Base-by-base conservation (phyloP, 208 protist species). In the Strigomonas culicis region DNA sequence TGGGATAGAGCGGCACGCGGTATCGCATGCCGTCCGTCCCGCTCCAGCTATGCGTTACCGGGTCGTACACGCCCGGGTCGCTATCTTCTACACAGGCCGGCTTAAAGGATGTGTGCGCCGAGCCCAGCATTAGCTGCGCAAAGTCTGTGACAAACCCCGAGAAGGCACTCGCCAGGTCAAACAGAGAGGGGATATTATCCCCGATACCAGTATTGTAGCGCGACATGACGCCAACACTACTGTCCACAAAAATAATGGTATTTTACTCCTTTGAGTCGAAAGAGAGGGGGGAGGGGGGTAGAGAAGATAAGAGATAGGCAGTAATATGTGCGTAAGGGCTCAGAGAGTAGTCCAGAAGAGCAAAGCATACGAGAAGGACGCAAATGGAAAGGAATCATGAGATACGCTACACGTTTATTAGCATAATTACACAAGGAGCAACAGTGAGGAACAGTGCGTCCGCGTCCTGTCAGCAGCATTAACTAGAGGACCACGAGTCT, bases 161-260 rank as follows among this genome's bases (percentile, higher is more conserved):
- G 15, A 88, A 51, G 24, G 84, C 86, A 53, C 77, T 93, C 27
- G 73, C 55, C 51, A 96, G 60, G 55, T 96, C 90, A 49, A 96
- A 72, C 15, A 96, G 36, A 10, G 87, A 94, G 4, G 87, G 87
- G 41, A 94, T 86, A 55, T 80, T 92, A 47, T 74, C 78, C 59
- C 76, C 79, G 69, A 93, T 96, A 49, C 84, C 86, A 0, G 86
- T 93, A 68, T 91, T 86, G 70, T 93, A 93, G 61, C 84, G 86
- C 7, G 90, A 90, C 86, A 96, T 96, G 44, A 15, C 56, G 31
- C 17, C 21, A 59, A 41, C 36, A 64, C 27, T 28, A 15, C 27
- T 53, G 7, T 25, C 25, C 34, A 30, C 24, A 57, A 31, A 27
- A 31, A 30, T 7, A 57, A 59, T 41, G 10, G 44, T 19, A 46